These are phyloP conservation scores for Prunus armeniaca DNA, from an alignment of 306 rosid genomes.

Conservation along the genomic window DNA sequence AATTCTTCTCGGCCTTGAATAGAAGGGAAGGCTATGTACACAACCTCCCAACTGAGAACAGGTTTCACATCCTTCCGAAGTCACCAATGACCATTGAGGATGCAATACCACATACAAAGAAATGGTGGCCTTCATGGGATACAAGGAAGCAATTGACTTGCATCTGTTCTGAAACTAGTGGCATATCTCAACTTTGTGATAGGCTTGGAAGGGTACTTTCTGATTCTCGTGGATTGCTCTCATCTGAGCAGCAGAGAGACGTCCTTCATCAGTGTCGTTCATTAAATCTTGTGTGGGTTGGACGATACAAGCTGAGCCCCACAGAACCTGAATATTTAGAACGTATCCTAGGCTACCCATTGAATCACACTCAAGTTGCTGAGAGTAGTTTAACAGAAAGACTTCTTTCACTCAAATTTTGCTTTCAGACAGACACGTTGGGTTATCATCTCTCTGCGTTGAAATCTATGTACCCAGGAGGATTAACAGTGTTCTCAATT, in stretches of 20 bases:
- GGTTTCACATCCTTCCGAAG: constrained; percentile 56
- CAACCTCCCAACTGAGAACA: constrained; percentile 79
- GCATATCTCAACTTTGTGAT: constrained; percentile 59
- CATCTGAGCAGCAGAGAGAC: constrained; percentile 58
- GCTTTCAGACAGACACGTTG: constrained; percentile 83
- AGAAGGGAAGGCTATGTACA: constrained; percentile 88
- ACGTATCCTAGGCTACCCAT: constrained; percentile 73
- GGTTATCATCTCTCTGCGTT: constrained; percentile 71
- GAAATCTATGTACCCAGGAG: constrained; percentile 63
- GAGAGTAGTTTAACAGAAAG: constrained; percentile 52
- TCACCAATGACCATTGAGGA: constrained; percentile 75
- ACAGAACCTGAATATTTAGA: constrained; percentile 66
- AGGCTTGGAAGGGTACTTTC: constrained; percentile 47
- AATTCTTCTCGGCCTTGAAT: constrained; percentile 61
- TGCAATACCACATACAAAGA: constrained; percentile 58
- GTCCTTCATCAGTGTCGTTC: constrained; percentile 57
- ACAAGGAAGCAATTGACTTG: constrained; percentile 61
- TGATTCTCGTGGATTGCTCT: constrained; percentile 44
- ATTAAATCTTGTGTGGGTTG: constrained; percentile 74
- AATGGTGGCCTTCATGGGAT: constrained; percentile 98
- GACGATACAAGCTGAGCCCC: constrained; percentile 54
- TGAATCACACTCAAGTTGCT: constrained; percentile 53
- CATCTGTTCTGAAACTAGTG: constrained; percentile 59
- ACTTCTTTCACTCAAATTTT: constrained; percentile 53
- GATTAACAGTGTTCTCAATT: constrained; percentile 63